Percentiles rank a stretch among this genome's conserved stretches.
These are phyloP conservation scores for Suillus weaverae DNA, from an alignment of 768 basidiomycete species.

Conservation along the genomic window DNA sequence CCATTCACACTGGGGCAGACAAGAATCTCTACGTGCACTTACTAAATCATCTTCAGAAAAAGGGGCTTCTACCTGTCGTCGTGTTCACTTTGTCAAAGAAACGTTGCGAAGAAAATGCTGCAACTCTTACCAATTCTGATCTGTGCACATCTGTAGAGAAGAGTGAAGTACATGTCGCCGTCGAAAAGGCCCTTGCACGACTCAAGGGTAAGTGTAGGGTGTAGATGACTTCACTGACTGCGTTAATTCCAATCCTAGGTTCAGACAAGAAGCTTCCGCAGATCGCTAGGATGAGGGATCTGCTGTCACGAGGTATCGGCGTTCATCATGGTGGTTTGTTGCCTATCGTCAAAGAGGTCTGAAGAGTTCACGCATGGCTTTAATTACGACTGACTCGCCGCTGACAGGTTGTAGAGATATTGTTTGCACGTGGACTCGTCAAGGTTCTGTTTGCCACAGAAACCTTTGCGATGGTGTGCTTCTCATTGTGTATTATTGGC, in stretches of 20 bases:
- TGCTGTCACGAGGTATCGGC: slow-evolving; percentile 91
- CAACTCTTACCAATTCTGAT: slow-evolving; percentile 84
- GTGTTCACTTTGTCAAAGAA: slow-evolving; percentile 98
- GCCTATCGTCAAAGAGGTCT: slow-evolving; percentile 94
- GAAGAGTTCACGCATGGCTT: slow-evolving; percentile 12
- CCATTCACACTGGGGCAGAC: slow-evolving; percentile 70
- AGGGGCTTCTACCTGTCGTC: slow-evolving; percentile 86
- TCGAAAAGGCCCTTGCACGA: slow-evolving; percentile 88
- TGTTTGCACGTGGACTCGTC: slow-evolving; percentile 93
- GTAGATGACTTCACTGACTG: slow-evolving; percentile 1
- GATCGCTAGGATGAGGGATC: slow-evolving; percentile 84
- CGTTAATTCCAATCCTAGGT: slow-evolving; percentile 45
- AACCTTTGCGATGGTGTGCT: slow-evolving; percentile 93
- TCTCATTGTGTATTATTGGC: background rate
- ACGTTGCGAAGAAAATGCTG: slow-evolving; percentile 94
- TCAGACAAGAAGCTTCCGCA: slow-evolving; percentile 93
- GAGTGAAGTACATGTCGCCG: slow-evolving; percentile 93
- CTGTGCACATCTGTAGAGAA: slow-evolving; percentile 89
- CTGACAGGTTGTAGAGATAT: slow-evolving; percentile 85
- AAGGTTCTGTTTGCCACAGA: slow-evolving; percentile 98
- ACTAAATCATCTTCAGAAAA: slow-evolving; percentile 82
- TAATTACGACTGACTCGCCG: slow-evolving; percentile 5
- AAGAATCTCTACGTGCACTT: slow-evolving; percentile 94
- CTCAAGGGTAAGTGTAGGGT: slow-evolving; percentile 68
- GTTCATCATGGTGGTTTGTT: slow-evolving; percentile 97